Percentiles rank a stretch among this genome's conserved stretches.
Conservation (phyloP, 345 rosid species). For the Eucalyptus pauciflora region DNA sequence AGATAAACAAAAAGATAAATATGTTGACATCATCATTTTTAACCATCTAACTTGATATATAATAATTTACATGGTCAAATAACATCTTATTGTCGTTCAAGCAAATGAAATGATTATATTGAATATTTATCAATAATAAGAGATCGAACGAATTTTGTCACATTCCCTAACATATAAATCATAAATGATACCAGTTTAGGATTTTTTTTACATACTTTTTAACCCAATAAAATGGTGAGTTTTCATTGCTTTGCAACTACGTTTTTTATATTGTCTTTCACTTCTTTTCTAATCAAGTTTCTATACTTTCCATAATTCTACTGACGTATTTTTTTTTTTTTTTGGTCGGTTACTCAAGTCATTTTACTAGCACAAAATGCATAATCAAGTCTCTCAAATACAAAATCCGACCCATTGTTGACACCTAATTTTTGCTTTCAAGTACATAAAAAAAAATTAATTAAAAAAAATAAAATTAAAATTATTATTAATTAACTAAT, state of each 20-base stretch:
- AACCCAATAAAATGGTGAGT: background rate
- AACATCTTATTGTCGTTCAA: fast-evolving
- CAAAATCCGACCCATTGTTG: background rate
- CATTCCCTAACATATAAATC: background rate
- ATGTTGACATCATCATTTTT: background rate
- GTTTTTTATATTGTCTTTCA: background rate
- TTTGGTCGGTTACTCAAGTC: background rate
- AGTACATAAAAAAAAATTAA: too few relatives aligned
- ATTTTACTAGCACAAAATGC: background rate
- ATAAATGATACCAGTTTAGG: background rate
- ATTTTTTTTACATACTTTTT: background rate
- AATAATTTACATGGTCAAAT: background rate
- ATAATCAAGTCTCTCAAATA: background rate
- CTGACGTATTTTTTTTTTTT: too few relatives aligned
- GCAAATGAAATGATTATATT: background rate
- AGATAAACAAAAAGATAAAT: background rate
- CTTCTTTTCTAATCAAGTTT: background rate
- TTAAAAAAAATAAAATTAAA: too few relatives aligned
- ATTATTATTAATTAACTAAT: too few relatives aligned
- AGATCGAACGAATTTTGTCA: fast-evolving
- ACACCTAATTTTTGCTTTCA: too few relatives aligned
- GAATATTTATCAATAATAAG: background rate
- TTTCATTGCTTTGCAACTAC: background rate
- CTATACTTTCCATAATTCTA: background rate
- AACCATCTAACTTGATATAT: background rate